Evolutionary conservation across 2,329 filamentous ascomycete genomes (phyloP).

Genomic region (Lecanicillium sp.): DNA sequence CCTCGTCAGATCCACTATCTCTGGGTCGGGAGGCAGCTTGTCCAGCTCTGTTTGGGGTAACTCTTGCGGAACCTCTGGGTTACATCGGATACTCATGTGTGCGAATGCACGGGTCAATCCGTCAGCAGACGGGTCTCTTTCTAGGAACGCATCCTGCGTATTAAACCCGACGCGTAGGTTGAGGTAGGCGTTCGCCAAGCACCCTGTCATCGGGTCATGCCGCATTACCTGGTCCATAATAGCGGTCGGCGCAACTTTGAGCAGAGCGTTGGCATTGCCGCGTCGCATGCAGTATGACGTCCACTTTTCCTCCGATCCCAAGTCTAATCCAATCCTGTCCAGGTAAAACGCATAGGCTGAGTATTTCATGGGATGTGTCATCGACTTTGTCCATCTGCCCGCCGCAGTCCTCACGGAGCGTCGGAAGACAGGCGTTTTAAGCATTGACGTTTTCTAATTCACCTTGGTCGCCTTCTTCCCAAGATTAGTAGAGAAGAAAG

Average conservation of each 20-base stretch:
- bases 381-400: conserved; percentile 6
- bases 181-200: conserved; percentile 7
- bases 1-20: conserved; percentile 1
- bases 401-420: conserved; percentile 1
- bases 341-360: conserved; percentile 8
- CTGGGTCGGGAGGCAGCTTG: conserved; percentile 5
- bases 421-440: conserved; percentile 8
- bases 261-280: conserved; percentile 8
- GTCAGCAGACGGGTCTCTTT: conserved; percentile 5
- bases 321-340: conserved; percentile 6
- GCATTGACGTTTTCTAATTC: conserved; percentile 5
- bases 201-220: conserved; percentile 8
- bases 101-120: conserved; percentile 6
- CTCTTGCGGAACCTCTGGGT: conserved; percentile 4
- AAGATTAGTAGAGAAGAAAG: conserved; percentile 7
- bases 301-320: conserved; percentile 8
- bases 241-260: conserved; percentile 6
- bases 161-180: conserved; percentile 7
- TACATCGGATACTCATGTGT: conserved; percentile 8
- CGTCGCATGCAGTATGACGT: conserved; percentile 6
- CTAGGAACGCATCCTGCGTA: conserved; percentile 6
- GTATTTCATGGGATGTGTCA: conserved; percentile 8
- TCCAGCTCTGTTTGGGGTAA: conserved; percentile 7
- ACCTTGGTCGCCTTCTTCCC: conserved; percentile 5
- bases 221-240: conserved; percentile 9